phyloP scores from a whole-genome alignment of 768 basidiomycete genomes.

The Leccinum broughii region DNA sequence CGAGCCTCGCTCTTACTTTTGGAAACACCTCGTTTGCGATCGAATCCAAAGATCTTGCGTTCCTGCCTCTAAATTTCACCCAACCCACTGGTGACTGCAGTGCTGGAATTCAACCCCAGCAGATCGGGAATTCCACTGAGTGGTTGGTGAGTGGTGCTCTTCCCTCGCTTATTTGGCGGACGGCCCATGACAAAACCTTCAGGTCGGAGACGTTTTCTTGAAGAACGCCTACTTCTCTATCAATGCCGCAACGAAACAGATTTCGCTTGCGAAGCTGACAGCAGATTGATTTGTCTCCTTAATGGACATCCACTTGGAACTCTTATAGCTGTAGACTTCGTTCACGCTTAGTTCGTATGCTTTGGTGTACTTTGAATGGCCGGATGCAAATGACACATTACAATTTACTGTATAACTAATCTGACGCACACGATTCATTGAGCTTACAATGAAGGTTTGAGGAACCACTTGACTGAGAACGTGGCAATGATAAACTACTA shows the following conservation, averaged over 20 bases:
- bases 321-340: slow-evolving; percentile 13
- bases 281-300: slow-evolving; percentile 20
- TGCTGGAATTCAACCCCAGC: slow-evolving; percentile 67
- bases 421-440: not conserved
- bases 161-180: not conserved
- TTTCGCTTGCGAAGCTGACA: slow-evolving; percentile 58
- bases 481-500: slow-evolving; percentile 3
- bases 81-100: slow-evolving; percentile 60
- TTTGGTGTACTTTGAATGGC: not conserved
- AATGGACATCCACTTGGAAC: not conserved
- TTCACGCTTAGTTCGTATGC: not conserved
- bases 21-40: slow-evolving; percentile 61
- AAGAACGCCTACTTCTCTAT: slow-evolving; percentile 78
- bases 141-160: slow-evolving; percentile 59
- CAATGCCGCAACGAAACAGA: slow-evolving; percentile 54
- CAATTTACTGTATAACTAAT: not conserved
- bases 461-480: not conserved
- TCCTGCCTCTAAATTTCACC: slow-evolving; percentile 52
- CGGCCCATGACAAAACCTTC: not conserved
- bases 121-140: slow-evolving; percentile 55
- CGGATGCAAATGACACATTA: slow-evolving; percentile 5
- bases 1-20: slow-evolving; percentile 56
- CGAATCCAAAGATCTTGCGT: slow-evolving; percentile 63
- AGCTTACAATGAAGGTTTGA: not conserved
- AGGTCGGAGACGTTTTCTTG: slow-evolving; percentile 71